Conservation (phyloP, 1,284 basidiomycete genomes). For the Fomitopsis pinicola region DNA sequence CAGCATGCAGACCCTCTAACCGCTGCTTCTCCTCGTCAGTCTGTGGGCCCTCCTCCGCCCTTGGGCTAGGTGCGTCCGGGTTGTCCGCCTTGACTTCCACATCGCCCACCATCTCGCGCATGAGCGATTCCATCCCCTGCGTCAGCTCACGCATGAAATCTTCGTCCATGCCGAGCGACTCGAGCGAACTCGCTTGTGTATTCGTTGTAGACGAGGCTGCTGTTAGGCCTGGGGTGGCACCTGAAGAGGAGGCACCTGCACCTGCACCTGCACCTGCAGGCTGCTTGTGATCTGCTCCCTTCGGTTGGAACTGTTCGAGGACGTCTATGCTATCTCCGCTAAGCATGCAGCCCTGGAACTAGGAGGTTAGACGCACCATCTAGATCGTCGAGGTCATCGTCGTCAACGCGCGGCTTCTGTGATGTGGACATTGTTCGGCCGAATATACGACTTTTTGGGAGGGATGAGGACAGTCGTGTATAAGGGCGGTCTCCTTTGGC, state of each 20-base stretch:
- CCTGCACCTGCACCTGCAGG: constrained; percentile 12
- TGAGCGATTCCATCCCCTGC: constrained; percentile 81
- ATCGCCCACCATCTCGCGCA: constrained; percentile 58
- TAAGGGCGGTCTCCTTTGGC: too few species aligned
- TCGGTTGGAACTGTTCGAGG: constrained; percentile 42
- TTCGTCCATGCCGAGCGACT: constrained; percentile 32
- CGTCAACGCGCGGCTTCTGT: constrained; percentile 24
- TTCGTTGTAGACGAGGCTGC: constrained; percentile 20
- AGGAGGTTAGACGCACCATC: constrained; percentile 46
- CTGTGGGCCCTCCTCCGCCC: constrained; percentile 28
- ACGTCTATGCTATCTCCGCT: constrained; percentile 39
- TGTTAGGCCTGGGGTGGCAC: constrained; percentile 22
- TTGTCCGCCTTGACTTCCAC: constrained; percentile 17
- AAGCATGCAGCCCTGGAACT: background rate
- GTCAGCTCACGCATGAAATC: constrained; percentile 74
- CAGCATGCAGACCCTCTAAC: constrained; percentile 51
- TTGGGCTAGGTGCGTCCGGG: constrained; percentile 11
- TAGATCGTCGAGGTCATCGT: constrained; percentile 73
- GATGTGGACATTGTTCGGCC: constrained; percentile 12
- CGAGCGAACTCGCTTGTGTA: constrained; percentile 13
- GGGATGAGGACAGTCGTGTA: background rate
- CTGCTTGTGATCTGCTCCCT: constrained; percentile 3
- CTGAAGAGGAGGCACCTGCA: constrained; percentile 20
- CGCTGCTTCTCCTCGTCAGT: constrained; percentile 34
- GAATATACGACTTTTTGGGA: too few species aligned